These are phyloP conservation scores for Coemansia sp. DNA, from an alignment of 192 early-diverging fungal species.

Conservation along the genomic window DNA sequence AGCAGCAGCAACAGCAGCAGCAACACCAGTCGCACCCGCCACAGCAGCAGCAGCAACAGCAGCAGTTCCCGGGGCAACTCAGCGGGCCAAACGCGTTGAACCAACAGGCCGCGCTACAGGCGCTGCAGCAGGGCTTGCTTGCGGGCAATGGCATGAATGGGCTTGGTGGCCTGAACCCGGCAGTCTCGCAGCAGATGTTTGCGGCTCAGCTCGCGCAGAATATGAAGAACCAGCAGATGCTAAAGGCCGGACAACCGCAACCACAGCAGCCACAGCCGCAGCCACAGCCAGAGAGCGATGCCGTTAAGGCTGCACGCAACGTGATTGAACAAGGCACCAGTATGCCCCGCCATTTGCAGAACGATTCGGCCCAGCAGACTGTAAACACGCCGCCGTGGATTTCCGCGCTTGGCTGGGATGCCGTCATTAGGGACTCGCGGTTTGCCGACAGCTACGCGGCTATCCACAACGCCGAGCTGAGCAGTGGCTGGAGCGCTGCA, in stretches of 20 bases:
- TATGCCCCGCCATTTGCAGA: too few species aligned
- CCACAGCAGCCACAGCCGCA: conserved; percentile 1
- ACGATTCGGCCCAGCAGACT: too few species aligned
- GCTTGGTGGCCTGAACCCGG: conserved; percentile 3
- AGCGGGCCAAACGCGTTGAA: conserved; percentile 13
- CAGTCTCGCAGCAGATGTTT: conserved; percentile 26
- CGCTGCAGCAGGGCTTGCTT: conserved; percentile 21
- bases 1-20: conserved; percentile 34
- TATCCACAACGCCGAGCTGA: too few species aligned
- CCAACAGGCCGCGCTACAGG: conserved; percentile 28
- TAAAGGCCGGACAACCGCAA: conserved; percentile 9
- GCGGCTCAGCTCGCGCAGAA: conserved; percentile 42
- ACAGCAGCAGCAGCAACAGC: conserved; percentile 31
- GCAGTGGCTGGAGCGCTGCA: too few species aligned
- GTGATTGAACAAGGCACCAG: too few species aligned
- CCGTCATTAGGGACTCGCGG: too few species aligned
- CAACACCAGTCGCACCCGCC: conserved; percentile 15
- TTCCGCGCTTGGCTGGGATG: too few species aligned
- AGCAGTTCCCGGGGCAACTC: conserved; percentile 19
- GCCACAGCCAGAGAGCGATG: too few species aligned
- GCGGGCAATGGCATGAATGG: conserved; percentile 22
- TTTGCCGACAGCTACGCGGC: too few species aligned
- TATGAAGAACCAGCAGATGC: conserved; percentile 40
- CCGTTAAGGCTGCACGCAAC: too few species aligned
- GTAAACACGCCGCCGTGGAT: too few species aligned